Conservation (phyloP, 2,329 filamentous ascomycete genomes). For the Hypoxylon sp. region DNA sequence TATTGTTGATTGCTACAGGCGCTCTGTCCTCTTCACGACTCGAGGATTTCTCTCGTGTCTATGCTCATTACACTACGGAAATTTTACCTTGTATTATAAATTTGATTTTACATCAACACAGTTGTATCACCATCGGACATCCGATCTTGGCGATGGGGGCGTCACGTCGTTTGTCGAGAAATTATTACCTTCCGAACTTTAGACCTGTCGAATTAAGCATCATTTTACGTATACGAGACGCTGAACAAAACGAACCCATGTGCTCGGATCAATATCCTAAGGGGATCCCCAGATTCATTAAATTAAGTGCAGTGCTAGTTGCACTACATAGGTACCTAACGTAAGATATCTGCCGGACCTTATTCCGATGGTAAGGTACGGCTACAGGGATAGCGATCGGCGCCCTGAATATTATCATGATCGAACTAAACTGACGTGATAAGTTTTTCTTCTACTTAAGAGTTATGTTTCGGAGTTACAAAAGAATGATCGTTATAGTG, state of each 20-base stretch:
- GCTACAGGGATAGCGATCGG: background rate
- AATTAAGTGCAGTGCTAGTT: conserved; percentile 2
- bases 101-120: too few species aligned
- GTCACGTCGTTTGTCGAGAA: too few species aligned
- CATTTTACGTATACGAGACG: background rate
- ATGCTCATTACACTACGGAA: too few species aligned
- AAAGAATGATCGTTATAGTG: conserved; percentile 11
- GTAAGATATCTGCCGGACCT: background rate
- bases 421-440: conserved; percentile 5
- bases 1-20: conserved; percentile 7
- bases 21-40: background rate
- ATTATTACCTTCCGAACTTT: too few species aligned
- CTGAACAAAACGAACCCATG: background rate
- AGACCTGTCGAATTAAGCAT: too few species aligned
- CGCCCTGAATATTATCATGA: conserved; percentile 11
- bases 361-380: background rate
- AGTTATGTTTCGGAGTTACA: conserved; percentile 28
- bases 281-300: background rate
- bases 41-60: too few species aligned
- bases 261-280: background rate
- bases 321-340: conserved; percentile 7
- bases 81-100: too few species aligned
- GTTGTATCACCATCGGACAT: too few species aligned
- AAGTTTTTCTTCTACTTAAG: background rate
- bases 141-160: too few species aligned